Percentiles rank a stretch among this genome's conserved stretches.
phyloP scores from a whole-genome alignment of 352 stramenopile genomes.

The Globisporangium carolinianum region DNA sequence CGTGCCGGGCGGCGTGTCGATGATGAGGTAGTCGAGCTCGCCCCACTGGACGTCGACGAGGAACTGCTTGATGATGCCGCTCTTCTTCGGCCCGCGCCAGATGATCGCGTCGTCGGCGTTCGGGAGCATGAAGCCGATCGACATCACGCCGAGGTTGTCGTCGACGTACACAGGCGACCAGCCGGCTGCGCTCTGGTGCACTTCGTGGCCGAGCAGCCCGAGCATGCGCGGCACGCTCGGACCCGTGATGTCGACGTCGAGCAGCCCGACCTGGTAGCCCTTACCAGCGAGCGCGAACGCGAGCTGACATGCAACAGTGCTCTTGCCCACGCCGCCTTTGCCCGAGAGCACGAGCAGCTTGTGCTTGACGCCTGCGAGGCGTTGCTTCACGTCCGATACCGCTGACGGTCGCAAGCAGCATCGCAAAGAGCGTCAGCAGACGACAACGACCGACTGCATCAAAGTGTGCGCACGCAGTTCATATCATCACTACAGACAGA shows the following conservation, averaged over 20 bases:
- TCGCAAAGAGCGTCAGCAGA: constrained; percentile 16
- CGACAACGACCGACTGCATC: constrained; percentile 13
- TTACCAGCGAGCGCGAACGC: constrained; percentile 93
- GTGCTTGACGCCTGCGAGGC: constrained; percentile 87
- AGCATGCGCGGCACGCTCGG: constrained; percentile 98
- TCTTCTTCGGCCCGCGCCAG: constrained; percentile 99
- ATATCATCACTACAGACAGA: background rate
- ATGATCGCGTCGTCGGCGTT: constrained; percentile 98
- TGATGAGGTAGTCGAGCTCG: constrained; percentile 98
- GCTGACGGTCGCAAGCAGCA: constrained; percentile 12
- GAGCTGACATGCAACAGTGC: constrained; percentile 97
- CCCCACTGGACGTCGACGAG: constrained; percentile 99
- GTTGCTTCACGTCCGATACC: constrained; percentile 85
- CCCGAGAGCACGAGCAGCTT: constrained; percentile 98
- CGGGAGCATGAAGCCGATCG: constrained; percentile 98
- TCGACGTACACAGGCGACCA: constrained; percentile 99
- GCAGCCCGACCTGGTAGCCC: constrained; percentile 94
- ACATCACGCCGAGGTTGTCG: constrained; percentile 98
- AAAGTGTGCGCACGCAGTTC: constrained; percentile 15
- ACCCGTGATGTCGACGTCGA: constrained; percentile 99
- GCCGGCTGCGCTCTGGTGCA: constrained; percentile 97
- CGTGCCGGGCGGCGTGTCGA: constrained; percentile 99
- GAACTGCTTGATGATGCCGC: constrained; percentile 99
- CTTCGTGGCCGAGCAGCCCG: constrained; percentile 86
- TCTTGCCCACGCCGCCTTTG: constrained; percentile 99